phyloP scores from a whole-genome alignment of 768 basidiomycete genomes.

The Russula emetica region DNA sequence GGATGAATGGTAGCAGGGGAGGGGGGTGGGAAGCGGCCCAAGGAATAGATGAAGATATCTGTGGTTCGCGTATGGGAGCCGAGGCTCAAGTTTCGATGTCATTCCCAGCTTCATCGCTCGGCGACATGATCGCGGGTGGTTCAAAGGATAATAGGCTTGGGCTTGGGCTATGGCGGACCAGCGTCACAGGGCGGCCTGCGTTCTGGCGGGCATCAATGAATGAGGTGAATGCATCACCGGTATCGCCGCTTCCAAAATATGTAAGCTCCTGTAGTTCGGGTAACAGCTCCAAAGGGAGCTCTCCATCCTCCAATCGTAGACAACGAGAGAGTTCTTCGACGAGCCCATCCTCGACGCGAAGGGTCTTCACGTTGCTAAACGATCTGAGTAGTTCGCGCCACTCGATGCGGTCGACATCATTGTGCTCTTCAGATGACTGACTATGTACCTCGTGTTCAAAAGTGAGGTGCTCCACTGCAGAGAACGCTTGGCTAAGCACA shows the following conservation, averaged over 20 bases:
- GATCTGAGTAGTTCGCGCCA: neutral
- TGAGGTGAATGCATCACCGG: neutral
- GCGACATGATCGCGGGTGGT: neutral
- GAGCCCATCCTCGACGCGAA: neutral
- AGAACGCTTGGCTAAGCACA: neutral
- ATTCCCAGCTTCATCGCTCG: no score
- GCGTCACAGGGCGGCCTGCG: neutral
- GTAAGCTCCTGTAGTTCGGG: neutral
- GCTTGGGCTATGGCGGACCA: neutral
- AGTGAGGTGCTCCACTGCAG: neutral
- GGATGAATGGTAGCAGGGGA: no score
- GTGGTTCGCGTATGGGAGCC: no score
- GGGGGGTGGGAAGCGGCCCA: no score
- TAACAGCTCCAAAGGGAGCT: neutral
- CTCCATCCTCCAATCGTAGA: neutral
- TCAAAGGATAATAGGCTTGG: no score
- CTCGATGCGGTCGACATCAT: neutral
- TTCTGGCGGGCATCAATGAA: conserved; percentile 26
- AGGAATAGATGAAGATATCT: no score
- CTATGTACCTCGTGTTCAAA: neutral
- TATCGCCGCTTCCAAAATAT: neutral
- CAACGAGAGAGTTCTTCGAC: neutral
- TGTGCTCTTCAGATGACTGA: neutral
- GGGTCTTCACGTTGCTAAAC: neutral
- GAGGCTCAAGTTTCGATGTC: no score